A percentile compares a stretch with the other conserved stretches of the same genome.
These are phyloP conservation scores for Phaeosphaeriaceae sp. DNA, from an alignment of 2,329 filamentous ascomycete species.

Conservation along the genomic window DNA sequence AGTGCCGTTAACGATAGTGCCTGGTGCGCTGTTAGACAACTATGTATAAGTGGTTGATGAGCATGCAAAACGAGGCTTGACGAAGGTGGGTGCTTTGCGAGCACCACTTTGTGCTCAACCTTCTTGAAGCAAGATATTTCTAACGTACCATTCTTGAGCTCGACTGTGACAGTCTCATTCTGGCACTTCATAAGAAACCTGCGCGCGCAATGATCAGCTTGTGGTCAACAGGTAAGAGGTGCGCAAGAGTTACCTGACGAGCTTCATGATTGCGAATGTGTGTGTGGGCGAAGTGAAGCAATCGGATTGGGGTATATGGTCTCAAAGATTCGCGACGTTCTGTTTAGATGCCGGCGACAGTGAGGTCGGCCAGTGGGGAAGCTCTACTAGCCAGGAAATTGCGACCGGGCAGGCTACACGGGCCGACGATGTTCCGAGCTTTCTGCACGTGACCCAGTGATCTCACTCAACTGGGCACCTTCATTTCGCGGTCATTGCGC, in stretches of 20 bases:
- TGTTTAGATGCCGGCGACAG: conserved; percentile 19
- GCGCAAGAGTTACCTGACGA: conserved; percentile 37
- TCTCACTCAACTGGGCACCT: background rate
- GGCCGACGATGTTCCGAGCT: conserved; percentile 16
- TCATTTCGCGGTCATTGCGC: too few species aligned
- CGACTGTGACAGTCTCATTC: conserved; percentile 98
- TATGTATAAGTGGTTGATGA: background rate
- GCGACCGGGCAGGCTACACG: conserved; percentile 29
- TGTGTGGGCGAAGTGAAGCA: background rate
- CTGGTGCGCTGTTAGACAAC: conserved; percentile 53
- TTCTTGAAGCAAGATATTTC: background rate
- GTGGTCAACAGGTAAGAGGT: background rate
- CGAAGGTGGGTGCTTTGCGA: background rate
- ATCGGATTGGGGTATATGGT: background rate
- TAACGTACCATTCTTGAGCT: conserved; percentile 89
- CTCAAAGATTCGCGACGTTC: background rate
- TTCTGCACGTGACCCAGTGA: conserved; percentile 12
- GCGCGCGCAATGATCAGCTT: conserved; percentile 28
- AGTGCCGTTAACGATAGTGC: conserved; percentile 95
- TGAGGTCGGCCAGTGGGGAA: conserved; percentile 28
- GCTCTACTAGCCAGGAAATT: conserved; percentile 28
- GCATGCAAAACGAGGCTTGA: background rate
- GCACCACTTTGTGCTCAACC: background rate
- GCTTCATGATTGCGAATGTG: conserved; percentile 40
- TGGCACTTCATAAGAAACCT: conserved; percentile 99